phyloP scores from a whole-genome alignment of 352 stramenopile genomes.

The Globisporangium radiosum region DNA sequence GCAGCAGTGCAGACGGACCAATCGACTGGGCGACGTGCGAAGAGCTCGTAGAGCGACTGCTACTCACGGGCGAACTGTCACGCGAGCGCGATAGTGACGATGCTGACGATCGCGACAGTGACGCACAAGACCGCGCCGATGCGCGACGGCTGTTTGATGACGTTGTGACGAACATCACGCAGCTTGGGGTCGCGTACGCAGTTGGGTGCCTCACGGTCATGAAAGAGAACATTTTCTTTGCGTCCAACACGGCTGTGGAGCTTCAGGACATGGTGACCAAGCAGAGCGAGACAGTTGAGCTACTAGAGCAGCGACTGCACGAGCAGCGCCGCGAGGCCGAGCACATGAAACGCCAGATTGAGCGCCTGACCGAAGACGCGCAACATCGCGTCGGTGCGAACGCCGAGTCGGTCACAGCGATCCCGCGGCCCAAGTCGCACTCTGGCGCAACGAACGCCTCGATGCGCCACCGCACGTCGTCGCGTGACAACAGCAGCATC shows the following conservation, averaged over 20 bases:
- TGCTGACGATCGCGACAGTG: conserved; percentile 6
- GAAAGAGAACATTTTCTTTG: conserved; percentile 69
- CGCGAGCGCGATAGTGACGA: conserved; percentile 13
- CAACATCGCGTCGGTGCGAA: background rate
- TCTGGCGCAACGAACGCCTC: conserved; percentile 6
- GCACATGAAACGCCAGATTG: conserved; percentile 37
- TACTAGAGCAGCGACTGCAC: conserved; percentile 45
- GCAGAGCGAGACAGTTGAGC: conserved; percentile 42
- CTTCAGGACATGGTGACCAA: conserved; percentile 51
- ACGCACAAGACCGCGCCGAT: conserved; percentile 12
- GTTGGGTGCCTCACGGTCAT: conserved; percentile 48
- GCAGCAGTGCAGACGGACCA: conserved; percentile 4
- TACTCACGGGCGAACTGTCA: conserved; percentile 39
- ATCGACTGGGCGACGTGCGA: conserved; percentile 51
- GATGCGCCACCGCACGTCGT: background rate
- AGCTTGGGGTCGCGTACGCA: conserved; percentile 36
- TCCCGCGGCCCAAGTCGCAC: conserved; percentile 26
- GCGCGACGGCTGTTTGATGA: conserved; percentile 25
- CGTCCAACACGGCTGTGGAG: conserved; percentile 49
- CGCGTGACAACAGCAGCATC: conserved; percentile 8
- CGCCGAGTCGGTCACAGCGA: conserved; percentile 7
- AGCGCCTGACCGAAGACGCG: conserved; percentile 17
- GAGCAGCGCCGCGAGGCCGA: conserved; percentile 58
- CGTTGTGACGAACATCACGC: conserved; percentile 29
- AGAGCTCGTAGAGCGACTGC: conserved; percentile 45